Evolutionary conservation across 371 early-diverging fungal species (phyloP).

Genomic region (Mortierella sp.): DNA sequence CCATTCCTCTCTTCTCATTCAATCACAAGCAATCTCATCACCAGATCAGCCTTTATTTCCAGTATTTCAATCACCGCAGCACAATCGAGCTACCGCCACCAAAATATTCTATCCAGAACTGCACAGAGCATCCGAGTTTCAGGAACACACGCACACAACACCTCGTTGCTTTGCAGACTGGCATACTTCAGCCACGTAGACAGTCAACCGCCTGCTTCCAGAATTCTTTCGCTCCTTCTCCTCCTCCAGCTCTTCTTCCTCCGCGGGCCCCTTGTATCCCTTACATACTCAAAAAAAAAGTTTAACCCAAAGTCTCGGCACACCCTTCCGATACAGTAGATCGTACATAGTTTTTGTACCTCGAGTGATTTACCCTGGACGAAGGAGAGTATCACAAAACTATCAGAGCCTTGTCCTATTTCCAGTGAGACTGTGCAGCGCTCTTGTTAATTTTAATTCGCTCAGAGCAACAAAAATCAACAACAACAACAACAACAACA

Average conservation of each 20-base stretch:
- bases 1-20: not conserved
- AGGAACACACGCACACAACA: not conserved
- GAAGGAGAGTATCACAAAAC: not conserved
- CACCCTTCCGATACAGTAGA: too few relatives aligned
- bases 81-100: not conserved
- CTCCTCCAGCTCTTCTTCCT: too few relatives aligned
- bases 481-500: not conserved
- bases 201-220: too few relatives aligned
- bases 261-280: too few relatives aligned
- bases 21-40: not conserved
- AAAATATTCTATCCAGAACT: not conserved
- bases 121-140: not conserved
- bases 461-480: not conserved
- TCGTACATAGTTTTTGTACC: too few relatives aligned
- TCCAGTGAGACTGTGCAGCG: not conserved
- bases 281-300: too few relatives aligned
- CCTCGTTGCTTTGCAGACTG: too few relatives aligned
- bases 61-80: slow-evolving; percentile 8
- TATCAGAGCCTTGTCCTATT: not conserved
- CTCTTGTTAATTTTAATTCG: too few relatives aligned
- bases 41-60: not conserved
- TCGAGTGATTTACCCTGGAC: not conserved
- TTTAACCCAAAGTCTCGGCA: too few relatives aligned
- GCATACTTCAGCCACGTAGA: too few relatives aligned
- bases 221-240: too few relatives aligned